These are phyloP conservation scores for Aureobasidium sp. DNA, from an alignment of 2,329 filamentous ascomycete species.

Conservation along the genomic window DNA sequence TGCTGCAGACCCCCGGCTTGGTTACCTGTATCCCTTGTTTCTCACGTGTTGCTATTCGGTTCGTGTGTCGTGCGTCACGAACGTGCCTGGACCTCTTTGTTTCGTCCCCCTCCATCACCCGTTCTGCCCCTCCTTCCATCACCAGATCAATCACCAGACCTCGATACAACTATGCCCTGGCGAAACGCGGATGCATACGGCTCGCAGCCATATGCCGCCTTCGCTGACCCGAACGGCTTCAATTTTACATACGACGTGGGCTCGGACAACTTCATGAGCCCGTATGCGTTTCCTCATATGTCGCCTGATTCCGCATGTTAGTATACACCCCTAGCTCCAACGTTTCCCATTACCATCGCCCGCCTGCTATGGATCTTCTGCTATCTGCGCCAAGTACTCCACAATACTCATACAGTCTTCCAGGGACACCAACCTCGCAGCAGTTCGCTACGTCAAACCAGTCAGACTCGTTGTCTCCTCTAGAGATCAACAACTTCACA, in stretches of 20 bases:
- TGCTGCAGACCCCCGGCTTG: background rate
- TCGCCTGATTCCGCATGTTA: slow-evolving; percentile 11
- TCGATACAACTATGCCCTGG: slow-evolving; percentile 1
- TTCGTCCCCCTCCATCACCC: background rate
- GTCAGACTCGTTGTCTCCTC: slow-evolving; percentile 11
- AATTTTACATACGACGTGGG: slow-evolving; percentile 7
- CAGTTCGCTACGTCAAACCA: background rate
- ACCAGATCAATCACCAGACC: slow-evolving; percentile 12
- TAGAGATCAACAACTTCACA: slow-evolving; percentile 2
- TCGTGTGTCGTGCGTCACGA: slow-evolving; percentile 1
- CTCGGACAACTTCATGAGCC: slow-evolving; percentile 10
- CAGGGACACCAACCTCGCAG: slow-evolving; percentile 12
- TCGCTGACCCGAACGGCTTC: slow-evolving; percentile 9
- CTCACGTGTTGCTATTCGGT: background rate
- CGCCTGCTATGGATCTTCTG: background rate
- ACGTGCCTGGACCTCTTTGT: background rate
- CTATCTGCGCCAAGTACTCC: slow-evolving; percentile 1
- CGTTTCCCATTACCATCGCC: background rate
- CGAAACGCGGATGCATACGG: slow-evolving; percentile 9
- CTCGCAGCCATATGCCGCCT: slow-evolving; percentile 8
- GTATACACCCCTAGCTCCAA: slow-evolving; percentile 1
- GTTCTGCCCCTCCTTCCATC: slow-evolving; percentile 2
- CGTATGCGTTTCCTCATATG: slow-evolving; percentile 12
- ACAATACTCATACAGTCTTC: slow-evolving; percentile 10
- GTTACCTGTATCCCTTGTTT: background rate